Base-by-base conservation (phyloP, 2,329 filamentous ascomycete species). In the Clarireedia homoeocarpa region DNA sequence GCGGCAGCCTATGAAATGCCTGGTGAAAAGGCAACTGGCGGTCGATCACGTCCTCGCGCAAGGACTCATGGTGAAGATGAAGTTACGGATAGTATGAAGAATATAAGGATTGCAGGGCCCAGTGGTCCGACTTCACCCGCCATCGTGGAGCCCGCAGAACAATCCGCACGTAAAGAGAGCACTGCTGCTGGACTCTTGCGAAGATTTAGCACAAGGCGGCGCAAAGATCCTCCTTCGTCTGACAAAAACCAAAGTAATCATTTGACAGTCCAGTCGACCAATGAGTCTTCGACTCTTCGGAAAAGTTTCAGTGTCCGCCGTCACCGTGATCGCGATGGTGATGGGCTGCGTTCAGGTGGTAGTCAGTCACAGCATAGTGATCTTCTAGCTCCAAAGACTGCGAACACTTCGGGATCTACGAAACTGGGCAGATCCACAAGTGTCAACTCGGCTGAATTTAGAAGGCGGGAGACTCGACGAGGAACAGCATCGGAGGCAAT, bases 51-150 rank as follows among this genome's bases (percentile, higher is more conserved):
- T 50, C 90, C 91, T 6, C 82, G 94, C 49, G 91, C 94, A 38
- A 82, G 94, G 62, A 97, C 94, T 0, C 92, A 97, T 67, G 94
- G 92, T 15, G 94, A 97, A 71, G 92, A 97, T 60, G 94, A 99
- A 57, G 80, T 89, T 10, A 80, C 85, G 0, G 89, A 95, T 49
- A 79, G 79, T 6, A 74, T 88, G 69, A 86, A 89, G 71, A 82
- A 84, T 62, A 72, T 86, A 20, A 82, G 84, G 61, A 67, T 83
- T 30, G 70, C 74, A 63, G 70, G 77, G 60, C 66, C 77, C 61
- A 65, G 78, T 65, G 69, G 72, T 60, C 69, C 77, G 62, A 69
- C 73, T 40, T 71, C 78, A 56, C 70, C 77, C 63, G 65, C 80
- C 63, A 66, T 81, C 27, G 70, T 78, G 44, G 79, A 85, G 26